Base-by-base conservation (phyloP, 176 grass and related monocot genomes). In the Puya raimondii region DNA sequence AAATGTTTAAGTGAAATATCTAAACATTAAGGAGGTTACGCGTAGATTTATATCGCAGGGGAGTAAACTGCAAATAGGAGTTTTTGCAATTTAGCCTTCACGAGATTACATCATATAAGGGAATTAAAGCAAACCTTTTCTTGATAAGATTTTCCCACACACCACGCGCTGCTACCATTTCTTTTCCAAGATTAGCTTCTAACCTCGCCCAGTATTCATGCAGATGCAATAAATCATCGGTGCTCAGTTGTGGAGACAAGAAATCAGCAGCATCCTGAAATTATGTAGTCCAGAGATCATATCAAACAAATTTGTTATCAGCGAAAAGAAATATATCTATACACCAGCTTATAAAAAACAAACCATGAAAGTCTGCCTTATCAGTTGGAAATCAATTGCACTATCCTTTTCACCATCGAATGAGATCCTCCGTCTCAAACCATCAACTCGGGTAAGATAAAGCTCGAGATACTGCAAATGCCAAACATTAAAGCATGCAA, bases 391-490 rank as follows among this genome's bases (percentile, higher is more conserved):
- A 75, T 93, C 84, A 76, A 92, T 58, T 23, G 68, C 81, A 84
- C 69, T 52, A 12, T 86, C 42, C 16, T 74, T 65, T 33, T 64
- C 23, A 69, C 53, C 72, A 81, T 3, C 12, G 7, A 65, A 58
- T 69, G 81, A 49, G 42, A 97, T 87, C 71, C 89, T 83, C 69
- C 94, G 72, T 25, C 94, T 85, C 72, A 97, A 85, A 78, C 89
- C 64, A 92, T 97, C 89, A 69, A 90, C 85, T 78, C 94, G 79
- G 75, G 84, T 92, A 67, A 97, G 86, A 88, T 89, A 97, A 27
- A 97, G n/a, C 65, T 97, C 75, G 16, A 92, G 75, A 80, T 92
- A 92, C 94, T 97, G 74, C 75, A 84, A 84, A 16, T 1, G 21
- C 56, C 56, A 61, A 61, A 61, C n/a, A 61, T 49, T 9, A 49